Evolutionary conservation across 208 protist genomes (phyloP).

Genomic region (Leishmania lainsoni): DNA sequence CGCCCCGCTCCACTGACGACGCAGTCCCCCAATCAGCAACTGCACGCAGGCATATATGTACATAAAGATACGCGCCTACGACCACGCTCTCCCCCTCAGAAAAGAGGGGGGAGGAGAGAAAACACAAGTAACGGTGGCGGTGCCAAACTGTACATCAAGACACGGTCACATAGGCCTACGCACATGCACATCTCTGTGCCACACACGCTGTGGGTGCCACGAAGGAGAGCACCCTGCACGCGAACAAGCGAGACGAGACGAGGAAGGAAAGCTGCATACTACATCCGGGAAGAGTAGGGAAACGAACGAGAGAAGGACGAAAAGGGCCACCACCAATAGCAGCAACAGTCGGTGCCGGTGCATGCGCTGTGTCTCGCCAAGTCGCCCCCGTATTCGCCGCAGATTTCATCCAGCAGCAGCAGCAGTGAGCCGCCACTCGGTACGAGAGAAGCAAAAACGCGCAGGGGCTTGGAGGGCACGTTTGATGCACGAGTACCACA

Average conservation of each 20-base stretch:
- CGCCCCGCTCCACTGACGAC: not conserved
- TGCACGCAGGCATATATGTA: slow-evolving; percentile 1
- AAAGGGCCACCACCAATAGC: not conserved
- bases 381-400: not conserved
- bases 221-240: not conserved
- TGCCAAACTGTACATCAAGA: not conserved
- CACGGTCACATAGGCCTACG: not conserved
- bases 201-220: not conserved
- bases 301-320: not conserved
- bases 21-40: not conserved
- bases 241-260: not conserved
- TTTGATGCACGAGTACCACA: not conserved
- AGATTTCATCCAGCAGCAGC: not conserved
- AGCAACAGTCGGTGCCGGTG: not conserved
- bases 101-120: not conserved
- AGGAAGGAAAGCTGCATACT: not conserved
- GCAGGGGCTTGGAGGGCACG: not conserved
- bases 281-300: not conserved
- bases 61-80: not conserved
- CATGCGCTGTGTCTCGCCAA: not conserved
- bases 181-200: not conserved
- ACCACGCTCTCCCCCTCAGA: not conserved
- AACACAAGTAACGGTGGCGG: not conserved
- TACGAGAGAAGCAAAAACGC: not conserved
- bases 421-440: not conserved